Evolutionary conservation across 306 rosid species (phyloP), one percentile per base, ranked within the genome.

Genomic region (Arachis hypogaea): DNA sequence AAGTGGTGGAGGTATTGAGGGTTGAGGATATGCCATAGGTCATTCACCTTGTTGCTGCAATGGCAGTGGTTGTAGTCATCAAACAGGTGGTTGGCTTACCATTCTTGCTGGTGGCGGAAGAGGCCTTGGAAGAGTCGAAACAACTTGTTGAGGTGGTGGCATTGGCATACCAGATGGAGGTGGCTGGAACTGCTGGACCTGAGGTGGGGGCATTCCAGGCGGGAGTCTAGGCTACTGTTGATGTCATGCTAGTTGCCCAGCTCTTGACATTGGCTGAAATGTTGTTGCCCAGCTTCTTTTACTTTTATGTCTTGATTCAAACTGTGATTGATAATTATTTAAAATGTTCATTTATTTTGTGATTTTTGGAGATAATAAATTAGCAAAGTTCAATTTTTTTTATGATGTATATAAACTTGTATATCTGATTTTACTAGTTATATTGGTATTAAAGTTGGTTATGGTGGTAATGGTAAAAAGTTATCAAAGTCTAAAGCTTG

Each of bases 41-140:
- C 89, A 83, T 43, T 82, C 85, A 7, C 72, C 83, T 44, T 84
- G 91, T 71, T 85, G 96, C 74, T 87, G 76, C 7, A 73, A 81
- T 3, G 87, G 90, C 5, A 93, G 96, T 2, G 96, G 97, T 0
- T 86, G 95, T 4, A 92, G 96, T 38, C 90, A 85, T 98, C 99
- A 92, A 61, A 85, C 62, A 7, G 79, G 46, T 43, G 46, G 88
- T 72, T 84, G 97, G 69, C 87, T 83, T 72, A 87, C 88, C 99
- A 95, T 92, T 38, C 82, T 86, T 80, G 87, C 59, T 2, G 99
- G 99, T 8, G 98, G 99, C 11, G 98, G 98, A 68, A 91, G 89
- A 51, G 78, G 84, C 74, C 96, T 87, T 29, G 89, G 92, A 63
- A 91, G 95, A 61, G 61, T 81, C 0, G 45, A 80, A 58, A 74